A percentile compares a stretch with the other conserved stretches of the same genome.
Conservation (phyloP, 352 stramenopile genomes). For the Pseudoperonospora humuli region DNA sequence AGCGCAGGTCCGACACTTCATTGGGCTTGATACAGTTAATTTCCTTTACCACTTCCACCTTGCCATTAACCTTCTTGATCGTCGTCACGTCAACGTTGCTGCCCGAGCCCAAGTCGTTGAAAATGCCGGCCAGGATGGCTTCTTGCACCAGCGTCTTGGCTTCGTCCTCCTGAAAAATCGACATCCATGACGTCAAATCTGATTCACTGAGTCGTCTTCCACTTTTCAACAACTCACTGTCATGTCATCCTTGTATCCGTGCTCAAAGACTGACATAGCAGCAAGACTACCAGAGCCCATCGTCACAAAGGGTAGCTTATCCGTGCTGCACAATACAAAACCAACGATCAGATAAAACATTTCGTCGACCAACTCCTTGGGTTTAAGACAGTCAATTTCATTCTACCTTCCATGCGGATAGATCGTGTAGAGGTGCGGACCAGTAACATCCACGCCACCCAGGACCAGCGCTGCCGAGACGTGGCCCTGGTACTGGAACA, state of each 20-base stretch:
- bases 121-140: conserved; percentile 95
- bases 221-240: conserved; percentile 25
- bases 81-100: conserved; percentile 96
- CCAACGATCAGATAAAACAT: neutral
- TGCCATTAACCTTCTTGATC: conserved; percentile 87
- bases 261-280: conserved; percentile 96
- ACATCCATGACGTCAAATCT: neutral
- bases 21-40: conserved; percentile 92
- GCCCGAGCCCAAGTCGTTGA: conserved; percentile 97
- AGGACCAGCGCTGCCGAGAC: conserved; percentile 94
- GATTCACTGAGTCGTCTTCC: neutral
- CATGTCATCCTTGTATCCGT: conserved; percentile 93
- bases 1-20: conserved; percentile 83
- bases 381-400: neutral
- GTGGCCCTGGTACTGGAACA: conserved; percentile 97
- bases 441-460: conserved; percentile 94
- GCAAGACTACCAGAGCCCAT: conserved; percentile 98
- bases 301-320: conserved; percentile 96
- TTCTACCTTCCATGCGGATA: conserved; percentile 91
- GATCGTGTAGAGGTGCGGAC: conserved; percentile 96
- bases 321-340: conserved; percentile 50
- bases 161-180: conserved; percentile 76
- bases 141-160: conserved; percentile 95
- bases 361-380: neutral
- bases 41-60: conserved; percentile 81